phyloP scores from a whole-genome alignment of 306 rosid species.

The Glycine soja region DNA sequence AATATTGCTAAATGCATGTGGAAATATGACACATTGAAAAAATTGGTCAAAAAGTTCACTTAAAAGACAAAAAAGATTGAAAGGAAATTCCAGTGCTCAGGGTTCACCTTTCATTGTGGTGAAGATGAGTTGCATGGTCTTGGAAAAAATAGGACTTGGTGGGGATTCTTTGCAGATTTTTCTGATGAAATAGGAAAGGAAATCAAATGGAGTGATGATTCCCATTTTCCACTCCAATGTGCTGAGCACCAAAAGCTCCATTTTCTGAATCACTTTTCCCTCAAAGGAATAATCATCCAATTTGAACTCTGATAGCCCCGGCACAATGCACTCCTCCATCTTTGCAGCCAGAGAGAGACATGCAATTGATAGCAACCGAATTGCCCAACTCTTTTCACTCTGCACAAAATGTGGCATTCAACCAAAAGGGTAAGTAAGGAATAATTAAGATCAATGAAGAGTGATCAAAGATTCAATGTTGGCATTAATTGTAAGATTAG shows the following conservation, averaged over 20 bases:
- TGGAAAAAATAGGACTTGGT: conserved; percentile 44
- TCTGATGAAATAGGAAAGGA: conserved; percentile 67
- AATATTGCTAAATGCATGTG: conserved; percentile 28
- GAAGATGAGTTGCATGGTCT: conserved; percentile 56
- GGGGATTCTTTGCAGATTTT: conserved; percentile 60
- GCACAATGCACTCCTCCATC: conserved; percentile 75
- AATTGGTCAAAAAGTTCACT: background rate
- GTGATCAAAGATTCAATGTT: background rate
- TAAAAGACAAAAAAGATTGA: background rate
- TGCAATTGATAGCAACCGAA: conserved; percentile 71
- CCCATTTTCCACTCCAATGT: conserved; percentile 79
- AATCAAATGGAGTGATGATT: conserved; percentile 68
- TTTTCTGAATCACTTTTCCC: conserved; percentile 61
- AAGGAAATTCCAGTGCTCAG: background rate
- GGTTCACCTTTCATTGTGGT: conserved; percentile 64
- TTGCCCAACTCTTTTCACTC: conserved; percentile 73
- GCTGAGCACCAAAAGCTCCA: conserved; percentile 82
- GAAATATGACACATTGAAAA: background rate
- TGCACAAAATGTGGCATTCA: conserved; percentile 49
- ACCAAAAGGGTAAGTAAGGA: conserved; percentile 31
- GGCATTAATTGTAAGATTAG: background rate
- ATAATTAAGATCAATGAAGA: conserved; percentile 11
- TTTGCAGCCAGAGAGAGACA: conserved; percentile 84
- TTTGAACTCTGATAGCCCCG: conserved; percentile 59
- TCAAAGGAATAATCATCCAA: conserved; percentile 61